These are phyloP conservation scores for Oryza longistaminata DNA, from an alignment of 176 grass and related monocot species.

Conservation along the genomic window DNA sequence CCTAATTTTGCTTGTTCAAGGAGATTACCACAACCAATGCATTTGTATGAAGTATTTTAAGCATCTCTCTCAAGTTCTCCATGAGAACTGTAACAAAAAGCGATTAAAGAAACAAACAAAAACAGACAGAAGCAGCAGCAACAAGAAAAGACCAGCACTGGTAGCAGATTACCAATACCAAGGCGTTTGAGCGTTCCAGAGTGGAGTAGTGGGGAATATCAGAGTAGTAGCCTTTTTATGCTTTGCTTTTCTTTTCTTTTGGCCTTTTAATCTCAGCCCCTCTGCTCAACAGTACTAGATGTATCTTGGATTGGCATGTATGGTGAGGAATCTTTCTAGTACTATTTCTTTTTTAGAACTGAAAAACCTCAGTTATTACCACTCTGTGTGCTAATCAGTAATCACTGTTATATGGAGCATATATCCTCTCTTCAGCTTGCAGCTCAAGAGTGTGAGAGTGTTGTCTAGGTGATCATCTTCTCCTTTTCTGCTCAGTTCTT, in stretches of 20 bases:
- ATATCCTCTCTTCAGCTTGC: not conserved
- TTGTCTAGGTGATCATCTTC: not conserved
- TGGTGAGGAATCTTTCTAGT: conserved; percentile 32
- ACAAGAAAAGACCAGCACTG: not conserved
- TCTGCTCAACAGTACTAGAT: not conserved
- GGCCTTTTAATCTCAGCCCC: not conserved
- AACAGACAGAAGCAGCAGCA: conserved; percentile 13
- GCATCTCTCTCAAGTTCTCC: not conserved
- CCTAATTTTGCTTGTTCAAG: not conserved
- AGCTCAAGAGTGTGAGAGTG: not conserved
- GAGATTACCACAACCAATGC: not conserved
- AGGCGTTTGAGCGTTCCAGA: not conserved
- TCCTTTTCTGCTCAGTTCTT: not conserved
- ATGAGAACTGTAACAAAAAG: conserved; percentile 21
- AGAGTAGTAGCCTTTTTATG: not conserved
- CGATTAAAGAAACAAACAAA: not conserved
- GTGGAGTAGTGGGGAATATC: conserved; percentile 35
- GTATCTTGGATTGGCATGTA: conserved; percentile 20
- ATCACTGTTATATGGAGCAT: not conserved
- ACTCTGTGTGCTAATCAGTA: not conserved
- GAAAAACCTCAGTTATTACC: not conserved
- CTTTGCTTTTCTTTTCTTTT: not conserved
- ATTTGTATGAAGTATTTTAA: not conserved
- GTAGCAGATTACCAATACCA: conserved; percentile 18
- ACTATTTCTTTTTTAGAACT: not conserved